These are phyloP conservation scores for Lichtheimia ramosa DNA, from an alignment of 371 early-diverging fungal species.

Conservation along the genomic window DNA sequence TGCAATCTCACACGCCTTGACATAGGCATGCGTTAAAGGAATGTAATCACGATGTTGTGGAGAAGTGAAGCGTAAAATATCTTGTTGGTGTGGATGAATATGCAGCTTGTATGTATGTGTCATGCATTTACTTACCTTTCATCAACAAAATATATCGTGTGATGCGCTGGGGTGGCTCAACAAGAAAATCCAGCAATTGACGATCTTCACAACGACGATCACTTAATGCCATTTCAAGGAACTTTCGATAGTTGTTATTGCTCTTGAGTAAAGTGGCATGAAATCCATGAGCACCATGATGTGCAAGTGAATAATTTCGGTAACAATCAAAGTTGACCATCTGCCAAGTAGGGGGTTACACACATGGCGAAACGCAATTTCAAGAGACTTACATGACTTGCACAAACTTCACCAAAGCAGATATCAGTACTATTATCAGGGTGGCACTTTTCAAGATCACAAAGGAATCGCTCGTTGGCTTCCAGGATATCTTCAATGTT, in stretches of 20 bases:
- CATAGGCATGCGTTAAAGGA: constrained; percentile 29
- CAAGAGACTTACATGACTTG: constrained; percentile 35
- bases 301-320: constrained; percentile 40
- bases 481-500: constrained; percentile 40
- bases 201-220: constrained; percentile 33
- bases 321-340: constrained; percentile 46
- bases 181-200: constrained; percentile 34
- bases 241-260: constrained; percentile 35
- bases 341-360: constrained; percentile 15
- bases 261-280: constrained; percentile 36
- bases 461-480: constrained; percentile 32
- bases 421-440: constrained; percentile 1
- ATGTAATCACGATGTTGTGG: constrained; percentile 32
- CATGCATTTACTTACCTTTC: constrained; percentile 20
- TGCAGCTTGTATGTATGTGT: no score
- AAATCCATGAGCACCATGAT: constrained; percentile 31
- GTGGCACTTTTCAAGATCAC: constrained; percentile 20
- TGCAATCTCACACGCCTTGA: constrained; percentile 37
- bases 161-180: constrained; percentile 49
- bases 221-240: constrained; percentile 28
- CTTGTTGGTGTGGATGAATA: constrained; percentile 10
- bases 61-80: constrained; percentile 34
- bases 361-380: constrained; percentile 8
- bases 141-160: constrained; percentile 49
- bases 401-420: constrained; percentile 42